Conservation (phyloP, 805 yeast species). For the Tetrapisispora nanseiensis region DNA sequence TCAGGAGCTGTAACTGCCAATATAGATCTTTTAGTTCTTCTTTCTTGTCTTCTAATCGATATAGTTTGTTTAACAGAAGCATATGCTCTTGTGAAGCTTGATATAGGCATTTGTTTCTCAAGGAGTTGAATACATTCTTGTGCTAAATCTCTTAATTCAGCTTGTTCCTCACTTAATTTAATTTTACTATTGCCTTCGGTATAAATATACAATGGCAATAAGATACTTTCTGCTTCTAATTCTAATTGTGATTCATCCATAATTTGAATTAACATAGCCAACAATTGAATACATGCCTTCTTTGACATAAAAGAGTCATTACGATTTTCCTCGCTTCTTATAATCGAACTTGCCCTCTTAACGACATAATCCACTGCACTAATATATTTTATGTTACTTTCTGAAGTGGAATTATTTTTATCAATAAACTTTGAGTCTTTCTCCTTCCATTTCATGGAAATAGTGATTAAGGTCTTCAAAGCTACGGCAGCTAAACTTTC, state of each 20-base stretch:
- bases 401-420: constrained; percentile 16
- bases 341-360: constrained; percentile 47
- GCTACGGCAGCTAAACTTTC: constrained; percentile 53
- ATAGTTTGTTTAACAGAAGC: constrained; percentile 56
- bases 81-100: constrained; percentile 54
- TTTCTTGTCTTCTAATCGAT: constrained; percentile 55
- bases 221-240: constrained; percentile 37
- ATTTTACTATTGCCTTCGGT: constrained; percentile 29
- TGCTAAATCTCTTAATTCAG: constrained; percentile 44
- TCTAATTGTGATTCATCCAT: constrained; percentile 34
- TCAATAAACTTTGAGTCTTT: constrained; percentile 31
- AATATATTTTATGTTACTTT: constrained; percentile 15
- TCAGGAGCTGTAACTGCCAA: constrained; percentile 74
- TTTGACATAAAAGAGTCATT: constrained; percentile 49
- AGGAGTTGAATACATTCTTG: constrained; percentile 59
- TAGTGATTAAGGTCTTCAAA: constrained; percentile 54
- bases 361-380: constrained; percentile 34
- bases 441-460: constrained; percentile 54
- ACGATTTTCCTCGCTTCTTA: constrained; percentile 57
- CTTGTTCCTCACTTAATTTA: constrained; percentile 32
- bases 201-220: constrained; percentile 47
- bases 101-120: constrained; percentile 59
- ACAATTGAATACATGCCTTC: constrained; percentile 56
- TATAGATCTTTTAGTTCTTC: constrained; percentile 67
- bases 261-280: constrained; percentile 54